Percentiles rank a stretch among this genome's conserved stretches.
These are phyloP conservation scores for Lactuca saligna DNA, from an alignment of 129 eudicot genomes.

Conservation along the genomic window DNA sequence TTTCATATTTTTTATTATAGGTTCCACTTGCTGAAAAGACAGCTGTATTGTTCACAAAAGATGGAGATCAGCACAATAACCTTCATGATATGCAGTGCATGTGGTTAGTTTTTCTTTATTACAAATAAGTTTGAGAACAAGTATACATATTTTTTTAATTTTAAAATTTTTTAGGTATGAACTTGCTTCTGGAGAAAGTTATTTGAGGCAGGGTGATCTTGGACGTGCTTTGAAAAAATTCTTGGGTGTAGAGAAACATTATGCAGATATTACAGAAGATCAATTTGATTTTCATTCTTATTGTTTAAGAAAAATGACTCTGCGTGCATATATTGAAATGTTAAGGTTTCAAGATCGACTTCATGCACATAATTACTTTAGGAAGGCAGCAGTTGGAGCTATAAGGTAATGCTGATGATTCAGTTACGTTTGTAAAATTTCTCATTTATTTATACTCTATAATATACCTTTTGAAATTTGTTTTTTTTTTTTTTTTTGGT, in stretches of 20 bases:
- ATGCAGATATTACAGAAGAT: constrained; percentile 94
- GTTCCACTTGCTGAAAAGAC: constrained; percentile 95
- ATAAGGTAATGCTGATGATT: constrained; percentile 45
- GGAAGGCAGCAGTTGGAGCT: constrained; percentile 91
- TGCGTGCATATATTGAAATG: constrained; percentile 93
- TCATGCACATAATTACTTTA: constrained; percentile 82
- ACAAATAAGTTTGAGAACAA: background rate
- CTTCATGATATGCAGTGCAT: constrained; percentile 99
- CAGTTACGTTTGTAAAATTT: background rate
- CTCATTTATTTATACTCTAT: background rate
- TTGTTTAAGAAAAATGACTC: constrained; percentile 98
- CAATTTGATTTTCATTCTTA: constrained; percentile 98
- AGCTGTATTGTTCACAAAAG: constrained; percentile 97
- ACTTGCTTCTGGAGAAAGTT: constrained; percentile 97
- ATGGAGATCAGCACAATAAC: constrained; percentile 94
- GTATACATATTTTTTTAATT: background rate
- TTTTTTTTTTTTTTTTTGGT: background rate
- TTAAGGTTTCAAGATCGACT: constrained; percentile 90
- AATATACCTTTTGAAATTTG: constrained; percentile 5
- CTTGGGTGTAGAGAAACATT: constrained; percentile 94
- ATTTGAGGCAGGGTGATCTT: constrained; percentile 91
- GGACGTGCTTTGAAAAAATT: constrained; percentile 93
- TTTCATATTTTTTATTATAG: constrained; percentile 32
- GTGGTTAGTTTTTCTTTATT: constrained; percentile 62
- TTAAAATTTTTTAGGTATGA: constrained; percentile 66